phyloP scores from a whole-genome alignment of 2,329 filamentous ascomycete genomes.

The Daldinia sp. region DNA sequence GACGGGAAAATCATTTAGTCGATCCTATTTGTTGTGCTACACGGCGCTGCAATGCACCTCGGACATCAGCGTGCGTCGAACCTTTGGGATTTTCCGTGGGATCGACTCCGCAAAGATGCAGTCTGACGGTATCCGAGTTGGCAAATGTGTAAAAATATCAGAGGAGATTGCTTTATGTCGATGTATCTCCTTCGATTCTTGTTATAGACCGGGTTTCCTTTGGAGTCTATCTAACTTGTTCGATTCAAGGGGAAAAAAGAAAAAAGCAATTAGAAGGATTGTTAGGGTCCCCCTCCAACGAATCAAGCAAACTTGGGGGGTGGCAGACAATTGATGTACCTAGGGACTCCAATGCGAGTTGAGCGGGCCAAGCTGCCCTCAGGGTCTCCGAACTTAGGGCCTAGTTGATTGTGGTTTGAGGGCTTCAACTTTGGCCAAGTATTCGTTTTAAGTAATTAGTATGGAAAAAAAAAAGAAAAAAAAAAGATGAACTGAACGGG shows the following conservation, averaged over 20 bases:
- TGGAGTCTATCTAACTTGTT: constrained; percentile 5
- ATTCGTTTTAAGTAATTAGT: constrained; percentile 7
- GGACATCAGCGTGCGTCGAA: constrained; percentile 36
- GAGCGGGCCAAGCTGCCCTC: constrained; percentile 35
- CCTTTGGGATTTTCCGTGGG: constrained; percentile 25
- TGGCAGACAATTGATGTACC: constrained; percentile 21
- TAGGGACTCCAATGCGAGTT: constrained; percentile 1
- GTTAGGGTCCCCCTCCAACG: constrained; percentile 19
- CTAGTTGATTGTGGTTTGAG: constrained; percentile 10
- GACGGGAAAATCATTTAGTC: constrained; percentile 34
- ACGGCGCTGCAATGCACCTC: constrained; percentile 42
- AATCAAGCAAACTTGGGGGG: constrained; percentile 39
- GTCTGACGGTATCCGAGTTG: constrained; percentile 27
- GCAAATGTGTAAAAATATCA: constrained; percentile 22
- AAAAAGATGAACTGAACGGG: background rate
- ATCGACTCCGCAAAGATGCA: constrained; percentile 34
- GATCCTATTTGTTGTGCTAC: constrained; percentile 37
- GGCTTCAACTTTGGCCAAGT: constrained; percentile 1
- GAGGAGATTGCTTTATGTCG: constrained; percentile 4
- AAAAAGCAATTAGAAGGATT: constrained; percentile 13
- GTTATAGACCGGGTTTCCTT: constrained; percentile 12
- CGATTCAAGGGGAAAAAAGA: constrained; percentile 17
- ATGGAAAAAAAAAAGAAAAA: background rate
- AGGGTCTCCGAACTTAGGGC: constrained; percentile 39
- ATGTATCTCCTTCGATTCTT: background rate